Conservation (phyloP, 148 eudicot species). For the Polygonum aviculare region DNA sequence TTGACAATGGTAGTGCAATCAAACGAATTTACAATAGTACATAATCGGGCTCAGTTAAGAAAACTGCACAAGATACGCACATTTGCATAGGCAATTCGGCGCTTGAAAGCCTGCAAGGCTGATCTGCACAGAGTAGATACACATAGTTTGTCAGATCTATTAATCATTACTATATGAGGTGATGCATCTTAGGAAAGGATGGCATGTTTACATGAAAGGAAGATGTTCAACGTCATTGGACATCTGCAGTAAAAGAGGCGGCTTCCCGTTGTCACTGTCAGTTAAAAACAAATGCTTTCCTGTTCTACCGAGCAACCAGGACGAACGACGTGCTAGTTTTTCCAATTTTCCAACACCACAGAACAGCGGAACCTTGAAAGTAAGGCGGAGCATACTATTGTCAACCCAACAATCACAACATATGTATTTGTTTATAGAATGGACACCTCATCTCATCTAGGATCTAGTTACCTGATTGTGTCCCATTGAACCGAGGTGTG, state of each 20-base stretch:
- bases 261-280: conserved; percentile 49
- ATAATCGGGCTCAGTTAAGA: background rate
- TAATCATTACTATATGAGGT: background rate
- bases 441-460: too few species aligned
- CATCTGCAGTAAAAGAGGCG: conserved; percentile 79
- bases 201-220: conserved; percentile 58
- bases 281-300: conserved; percentile 69
- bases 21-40: background rate
- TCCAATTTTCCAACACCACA: conserved; percentile 67
- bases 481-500: conserved; percentile 90
- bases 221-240: conserved; percentile 50
- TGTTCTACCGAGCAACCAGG: conserved; percentile 68
- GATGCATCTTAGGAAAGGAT: background rate
- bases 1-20: background rate
- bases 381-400: background rate
- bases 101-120: conserved; percentile 67
- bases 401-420: background rate
- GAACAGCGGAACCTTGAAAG: conserved; percentile 57
- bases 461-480: conserved; percentile 60
- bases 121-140: conserved; percentile 38
- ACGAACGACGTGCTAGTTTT: conserved; percentile 40
- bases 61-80: conserved; percentile 46
- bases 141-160: too few species aligned
- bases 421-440: background rate
- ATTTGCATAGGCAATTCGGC: conserved; percentile 75